phyloP scores from a whole-genome alignment of 1,139 yeast species.

The Geotrichum fermentans region DNA sequence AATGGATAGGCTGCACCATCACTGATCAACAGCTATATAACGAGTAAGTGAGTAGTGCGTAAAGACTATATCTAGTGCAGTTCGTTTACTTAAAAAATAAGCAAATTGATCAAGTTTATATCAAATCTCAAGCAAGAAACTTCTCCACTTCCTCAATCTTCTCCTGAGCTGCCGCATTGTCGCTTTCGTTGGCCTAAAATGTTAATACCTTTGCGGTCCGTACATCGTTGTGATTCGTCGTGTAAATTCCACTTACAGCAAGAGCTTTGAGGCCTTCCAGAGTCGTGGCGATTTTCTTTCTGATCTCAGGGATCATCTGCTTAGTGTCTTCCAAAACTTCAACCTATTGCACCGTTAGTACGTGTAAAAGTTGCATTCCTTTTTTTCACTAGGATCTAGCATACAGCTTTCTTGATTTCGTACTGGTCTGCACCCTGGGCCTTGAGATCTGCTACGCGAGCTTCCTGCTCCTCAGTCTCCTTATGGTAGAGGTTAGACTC shows the following conservation, averaged over 20 bases:
- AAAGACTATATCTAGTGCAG: no score
- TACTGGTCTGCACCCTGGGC: conserved; percentile 55
- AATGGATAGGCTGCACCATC: no score
- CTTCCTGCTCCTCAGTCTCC: conserved; percentile 61
- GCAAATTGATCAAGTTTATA: no score
- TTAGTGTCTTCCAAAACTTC: conserved; percentile 66
- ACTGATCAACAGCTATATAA: no score
- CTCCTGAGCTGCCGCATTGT: conserved; percentile 42
- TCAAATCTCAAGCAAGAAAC: conserved; percentile 21
- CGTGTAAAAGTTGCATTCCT: conserved; percentile 1
- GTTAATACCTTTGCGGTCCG: background rate
- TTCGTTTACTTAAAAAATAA: no score
- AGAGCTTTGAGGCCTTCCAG: conserved; percentile 44
- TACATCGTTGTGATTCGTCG: conserved; percentile 8
- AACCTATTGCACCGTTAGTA: conserved; percentile 30
- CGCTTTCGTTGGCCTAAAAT: conserved; percentile 24
- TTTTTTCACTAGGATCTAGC: conserved; percentile 15
- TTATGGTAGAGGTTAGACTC: conserved; percentile 62
- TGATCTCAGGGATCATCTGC: conserved; percentile 61
- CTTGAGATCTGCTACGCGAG: conserved; percentile 41
- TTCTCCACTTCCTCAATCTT: conserved; percentile 33
- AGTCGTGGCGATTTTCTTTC: conserved; percentile 49
- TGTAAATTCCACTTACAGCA: conserved; percentile 35
- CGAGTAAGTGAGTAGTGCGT: no score
- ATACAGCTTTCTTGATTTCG: conserved; percentile 60